Conservation (phyloP, 306 rosid genomes). For the Pyrus betulifolia region DNA sequence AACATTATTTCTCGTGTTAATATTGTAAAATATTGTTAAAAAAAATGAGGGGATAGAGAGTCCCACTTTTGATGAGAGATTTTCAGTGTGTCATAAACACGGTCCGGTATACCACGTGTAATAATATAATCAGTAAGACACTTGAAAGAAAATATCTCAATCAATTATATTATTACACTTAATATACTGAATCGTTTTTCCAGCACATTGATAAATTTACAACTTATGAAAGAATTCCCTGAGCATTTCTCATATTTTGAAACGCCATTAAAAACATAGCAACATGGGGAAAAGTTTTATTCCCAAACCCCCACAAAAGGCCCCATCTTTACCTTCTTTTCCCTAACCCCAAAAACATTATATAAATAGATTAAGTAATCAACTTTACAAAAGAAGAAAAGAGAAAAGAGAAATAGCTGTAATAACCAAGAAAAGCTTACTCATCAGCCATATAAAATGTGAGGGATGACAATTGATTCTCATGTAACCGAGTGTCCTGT, state of each 20-base stretch:
- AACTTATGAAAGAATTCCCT: no score
- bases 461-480: background rate
- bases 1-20: accelerated
- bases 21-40: no score
- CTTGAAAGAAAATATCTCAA: no score
- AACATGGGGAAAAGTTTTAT: background rate
- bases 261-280: no score
- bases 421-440: background rate
- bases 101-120: no score
- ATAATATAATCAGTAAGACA: no score
- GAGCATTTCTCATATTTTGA: no score
- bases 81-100: no score
- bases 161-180: no score
- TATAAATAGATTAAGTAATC: background rate
- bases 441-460: background rate
- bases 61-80: no score
- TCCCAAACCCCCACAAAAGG: constrained; percentile 11
- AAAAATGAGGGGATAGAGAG: no score
- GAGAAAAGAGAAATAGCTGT: background rate
- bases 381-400: constrained; percentile 4
- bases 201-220: no score
- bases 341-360: background rate
- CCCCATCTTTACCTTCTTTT: constrained; percentile 10
- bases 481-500: background rate
- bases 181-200: accelerated